Base-by-base conservation (phyloP, 2,329 filamentous ascomycete genomes). In the Daldinia sp. region DNA sequence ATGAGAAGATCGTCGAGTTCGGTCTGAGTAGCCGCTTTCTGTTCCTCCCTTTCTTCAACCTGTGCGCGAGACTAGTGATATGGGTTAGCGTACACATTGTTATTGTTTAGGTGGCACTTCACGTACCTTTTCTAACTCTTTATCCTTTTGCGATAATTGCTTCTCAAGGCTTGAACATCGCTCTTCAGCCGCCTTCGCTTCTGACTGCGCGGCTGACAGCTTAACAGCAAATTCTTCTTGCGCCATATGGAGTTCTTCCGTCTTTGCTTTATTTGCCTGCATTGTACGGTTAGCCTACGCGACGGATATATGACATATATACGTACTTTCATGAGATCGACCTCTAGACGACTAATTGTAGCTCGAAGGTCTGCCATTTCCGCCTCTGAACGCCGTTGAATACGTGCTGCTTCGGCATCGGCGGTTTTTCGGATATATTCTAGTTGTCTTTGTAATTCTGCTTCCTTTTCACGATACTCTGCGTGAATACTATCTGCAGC, bases 1-100 rank as follows among this genome's bases (percentile, higher is more conserved):
- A 94, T 90, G 32, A 95, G 79, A 55, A 94, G 81, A 75, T 95
- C 92, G 69, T 95, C 92, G 45, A 94, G 81, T 75, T 95, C 92
- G 2, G 85, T 83, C 73, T 94, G 91, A 4, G 84, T 83, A 1
- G 84, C 78, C 63, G 87, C 82, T 57, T 85, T 87, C 60, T 90
- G 87, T 62, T 87, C 83, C 68, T 88, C 86, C 64, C 85, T 88
- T 66, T 84, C 78, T 45, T 76, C 72, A 19, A 73, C 54, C 45
- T 73, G 68, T 11, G 67, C 65, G 43, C 75, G 72, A 15, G 74
- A 69, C 61, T 77, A 21, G 47, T 35, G 23, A 15, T 19, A 13
- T 17, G 23, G 25, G 51, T 74, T 51, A 74, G 66, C 4, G 56
- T 45, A 4, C 5, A 6, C 8, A 10, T 34, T 29, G 29, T 10